Base-by-base conservation (phyloP, 1,284 basidiomycete species). In the Microstroma glucosiphilum region DNA sequence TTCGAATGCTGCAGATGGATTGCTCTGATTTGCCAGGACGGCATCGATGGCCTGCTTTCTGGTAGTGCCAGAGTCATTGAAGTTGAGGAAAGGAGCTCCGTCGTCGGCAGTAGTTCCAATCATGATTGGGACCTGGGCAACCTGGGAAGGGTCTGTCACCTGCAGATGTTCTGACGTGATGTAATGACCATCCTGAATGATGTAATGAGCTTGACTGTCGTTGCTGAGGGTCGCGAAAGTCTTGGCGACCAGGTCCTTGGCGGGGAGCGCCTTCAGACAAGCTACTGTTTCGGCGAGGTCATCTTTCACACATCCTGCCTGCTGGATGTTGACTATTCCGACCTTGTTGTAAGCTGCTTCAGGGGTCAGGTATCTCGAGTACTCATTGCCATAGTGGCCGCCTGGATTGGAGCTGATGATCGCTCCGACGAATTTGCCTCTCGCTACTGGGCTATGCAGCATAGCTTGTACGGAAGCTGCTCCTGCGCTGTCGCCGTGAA, bases 401-500 rank as follows among this genome's bases (percentile, higher is more conserved):
- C 58, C 58, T 12, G 37, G 42, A 53, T 55, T 54, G 11, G 58
- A 59, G 30, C 43, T 25, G 40, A 30, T 6, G 37, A 59, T 59
- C n/a, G 58, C 58, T 19, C 43, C 42, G 21, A 1, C n/a, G 40
- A 60, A 60, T 2, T 53, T 23, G 15, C 59, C 59, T 13, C 21
- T 13, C 9, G 53, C 40, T 11, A 21, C 54, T 8, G 37, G 21
- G 13, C 15, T 21, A 40, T 30, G 53, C 6, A 60, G 41, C 19
- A 60, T 40, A 21, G 41, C 40, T 30, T 55, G 54, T 2, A 60
- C 59, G 21, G 41, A 26, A 15, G 41, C 40, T n/a, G 59, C 59
- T 15, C 59, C 59, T 3, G 59, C 51, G 19, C 49, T 55, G 21
- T 60, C 53, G 13, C 59, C 59, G 41, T 26, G 15, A 15, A 60